Evolutionary conservation across 2,329 filamentous ascomycete genomes (phyloP).

Genomic region (Trichoderma afroharzianum): DNA sequence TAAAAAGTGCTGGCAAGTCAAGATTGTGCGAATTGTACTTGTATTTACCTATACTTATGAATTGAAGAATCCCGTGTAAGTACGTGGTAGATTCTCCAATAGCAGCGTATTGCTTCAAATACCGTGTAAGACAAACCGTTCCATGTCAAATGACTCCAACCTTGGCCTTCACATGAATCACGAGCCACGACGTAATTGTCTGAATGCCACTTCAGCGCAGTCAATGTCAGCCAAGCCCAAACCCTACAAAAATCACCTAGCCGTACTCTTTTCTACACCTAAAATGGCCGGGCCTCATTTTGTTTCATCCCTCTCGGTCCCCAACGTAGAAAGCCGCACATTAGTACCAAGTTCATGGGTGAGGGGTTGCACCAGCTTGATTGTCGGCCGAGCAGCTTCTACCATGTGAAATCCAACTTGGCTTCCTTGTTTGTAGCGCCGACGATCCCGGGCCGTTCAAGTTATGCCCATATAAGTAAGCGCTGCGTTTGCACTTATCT

Average conservation of each 20-base stretch:
- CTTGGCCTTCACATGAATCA: background rate
- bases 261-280: background rate
- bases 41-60: background rate
- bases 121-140: background rate
- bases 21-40: background rate
- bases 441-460: background rate
- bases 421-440: background rate
- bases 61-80: background rate
- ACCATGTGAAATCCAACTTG: slow-evolving; percentile 3
- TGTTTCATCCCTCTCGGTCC: background rate
- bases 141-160: background rate
- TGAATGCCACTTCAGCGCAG: background rate
- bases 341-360: background rate
- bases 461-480: background rate
- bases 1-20: background rate
- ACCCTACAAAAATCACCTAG: background rate
- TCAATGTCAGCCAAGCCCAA: background rate
- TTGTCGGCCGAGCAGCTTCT: background rate
- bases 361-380: background rate
- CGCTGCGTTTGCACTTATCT: background rate
- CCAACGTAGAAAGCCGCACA: background rate
- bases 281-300: background rate
- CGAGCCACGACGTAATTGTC: background rate
- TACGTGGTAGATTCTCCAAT: background rate
- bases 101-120: background rate